Evolutionary conservation across 2,329 filamentous ascomycete species (phyloP).

Genomic region (Penicillium palitans): DNA sequence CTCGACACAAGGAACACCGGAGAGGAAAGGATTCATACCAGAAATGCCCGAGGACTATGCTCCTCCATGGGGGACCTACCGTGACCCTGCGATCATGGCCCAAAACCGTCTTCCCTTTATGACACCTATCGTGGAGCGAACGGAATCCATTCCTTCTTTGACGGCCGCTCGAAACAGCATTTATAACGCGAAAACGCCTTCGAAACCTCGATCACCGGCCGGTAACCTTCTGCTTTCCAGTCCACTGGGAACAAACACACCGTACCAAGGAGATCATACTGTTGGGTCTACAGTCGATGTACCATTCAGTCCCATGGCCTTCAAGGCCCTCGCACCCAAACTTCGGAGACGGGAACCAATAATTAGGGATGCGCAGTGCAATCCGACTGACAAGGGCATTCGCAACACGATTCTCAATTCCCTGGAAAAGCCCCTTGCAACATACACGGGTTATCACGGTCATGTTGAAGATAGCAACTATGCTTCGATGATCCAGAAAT

Average conservation of each 20-base stretch:
- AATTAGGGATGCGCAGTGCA: slow-evolving; percentile 80
- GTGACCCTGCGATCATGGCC: slow-evolving; percentile 74
- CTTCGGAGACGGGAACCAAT: slow-evolving; percentile 57
- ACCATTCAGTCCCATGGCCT: slow-evolving; percentile 39
- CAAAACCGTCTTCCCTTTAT: slow-evolving; percentile 96
- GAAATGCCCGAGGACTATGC: slow-evolving; percentile 85
- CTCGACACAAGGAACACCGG: slow-evolving; percentile 36
- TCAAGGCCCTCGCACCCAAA: slow-evolving; percentile 36
- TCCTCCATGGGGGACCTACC: slow-evolving; percentile 74
- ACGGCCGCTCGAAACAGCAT: slow-evolving; percentile 58
- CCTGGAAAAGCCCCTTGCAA: slow-evolving; percentile 69
- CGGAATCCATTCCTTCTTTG: slow-evolving; percentile 73
- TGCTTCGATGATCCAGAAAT: slow-evolving; percentile 76
- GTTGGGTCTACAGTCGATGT: slow-evolving; percentile 33
- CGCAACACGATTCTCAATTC: slow-evolving; percentile 73
- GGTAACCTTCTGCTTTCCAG: slow-evolving; percentile 61
- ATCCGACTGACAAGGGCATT: slow-evolving; percentile 78
- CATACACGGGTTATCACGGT: slow-evolving; percentile 79
- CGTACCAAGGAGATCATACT: slow-evolving; percentile 51
- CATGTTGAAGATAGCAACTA: slow-evolving; percentile 66
- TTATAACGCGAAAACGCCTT: slow-evolving; percentile 74
- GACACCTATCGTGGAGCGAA: slow-evolving; percentile 96
- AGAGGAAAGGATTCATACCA: slow-evolving; percentile 51
- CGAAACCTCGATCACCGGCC: slow-evolving; percentile 50
- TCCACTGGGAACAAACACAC: slow-evolving; percentile 67